Base-by-base conservation (phyloP, 2,329 filamentous ascomycete genomes). In the Ophiocordyceps camponoti-rufipedis region DNA sequence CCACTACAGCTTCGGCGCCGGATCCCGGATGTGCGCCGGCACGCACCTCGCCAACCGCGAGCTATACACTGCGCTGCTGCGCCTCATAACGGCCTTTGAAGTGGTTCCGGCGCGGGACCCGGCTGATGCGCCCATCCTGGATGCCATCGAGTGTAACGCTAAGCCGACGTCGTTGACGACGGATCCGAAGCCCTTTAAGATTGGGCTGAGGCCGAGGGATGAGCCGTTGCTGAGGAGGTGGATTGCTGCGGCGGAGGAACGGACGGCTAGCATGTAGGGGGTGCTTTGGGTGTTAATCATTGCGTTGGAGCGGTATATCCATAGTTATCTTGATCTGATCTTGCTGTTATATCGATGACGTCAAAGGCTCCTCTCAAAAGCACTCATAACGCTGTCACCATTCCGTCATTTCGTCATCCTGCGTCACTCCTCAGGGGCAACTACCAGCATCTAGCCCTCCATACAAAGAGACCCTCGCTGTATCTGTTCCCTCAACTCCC, bases 11-110 rank as follows among this genome's bases (percentile, higher is more conserved):
- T 81, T 77, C 49, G 77, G 78, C 3, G 75, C 76, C 0, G 77
- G 78, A 2, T 72, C 70, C 2, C 66, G 77, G 35, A 78, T 80
- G 70, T 81, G 77, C 53, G 72, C 71, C 0, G 78, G 78, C 16
- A 73, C 69, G 2, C 76, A 79, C 51, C 65, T 81, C 9, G 78
- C 72, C 3, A 79, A 79, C 55, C 69, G 77, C 2, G 74, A 80
- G 54, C 67, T 80, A 0, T 81, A 71, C 59, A 75, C 72, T 1
- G 72, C 72, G 0, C 78, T 74, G 48, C 59, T 79, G 31, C 66
- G 77, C 1, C 59, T 80, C 38, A 70, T 80, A 48, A 70, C 67
- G 0, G 73, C 74, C 0, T 80, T 80, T 51, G 58, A 69, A 28
- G 71, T 80, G 46, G 59, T 67, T 2, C 64, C 69, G 0, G 63